Conservation (phyloP, 1,284 basidiomycete species). For the Trametes sp. region DNA sequence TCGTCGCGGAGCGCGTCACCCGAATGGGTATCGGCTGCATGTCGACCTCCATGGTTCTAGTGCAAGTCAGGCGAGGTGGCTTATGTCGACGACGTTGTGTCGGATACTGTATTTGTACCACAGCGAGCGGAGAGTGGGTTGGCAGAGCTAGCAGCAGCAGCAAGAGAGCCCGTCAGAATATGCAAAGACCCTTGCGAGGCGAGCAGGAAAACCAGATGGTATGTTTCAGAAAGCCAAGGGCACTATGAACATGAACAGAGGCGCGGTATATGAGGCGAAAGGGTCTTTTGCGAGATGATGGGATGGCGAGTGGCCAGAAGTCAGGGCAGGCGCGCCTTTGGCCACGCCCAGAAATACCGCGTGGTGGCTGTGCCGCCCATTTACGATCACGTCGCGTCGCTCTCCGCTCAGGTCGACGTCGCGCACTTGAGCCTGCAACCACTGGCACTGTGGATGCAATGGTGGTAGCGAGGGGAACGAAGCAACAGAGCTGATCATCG, state of each 20-base stretch:
- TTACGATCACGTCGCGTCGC: background rate
- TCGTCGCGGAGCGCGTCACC: conserved; percentile 47
- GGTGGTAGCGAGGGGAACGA: too few species aligned
- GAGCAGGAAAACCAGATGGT: background rate
- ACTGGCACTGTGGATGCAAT: too few species aligned
- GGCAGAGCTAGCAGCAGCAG: background rate
- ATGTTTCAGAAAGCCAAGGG: background rate
- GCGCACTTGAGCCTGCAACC: too few species aligned
- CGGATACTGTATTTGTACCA: background rate
- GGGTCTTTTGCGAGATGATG: conserved; percentile 1
- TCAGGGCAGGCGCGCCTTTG: background rate
- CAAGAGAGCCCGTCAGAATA: background rate
- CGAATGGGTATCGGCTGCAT: conserved; percentile 52
- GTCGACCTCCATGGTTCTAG: conserved; percentile 41
- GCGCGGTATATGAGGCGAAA: background rate
- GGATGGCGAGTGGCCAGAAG: conserved; percentile 3
- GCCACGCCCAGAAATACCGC: conserved; percentile 7
- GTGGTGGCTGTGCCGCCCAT: conserved; percentile 14
- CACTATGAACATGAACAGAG: background rate
- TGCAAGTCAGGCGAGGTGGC: background rate
- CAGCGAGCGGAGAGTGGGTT: background rate
- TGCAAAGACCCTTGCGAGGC: background rate
- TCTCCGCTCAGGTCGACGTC: too few species aligned
- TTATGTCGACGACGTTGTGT: background rate
- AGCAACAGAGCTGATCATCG: too few species aligned